Conservation (phyloP, 2,329 filamentous ascomycete species). For the Hypoxylon rubiginosum region DNA sequence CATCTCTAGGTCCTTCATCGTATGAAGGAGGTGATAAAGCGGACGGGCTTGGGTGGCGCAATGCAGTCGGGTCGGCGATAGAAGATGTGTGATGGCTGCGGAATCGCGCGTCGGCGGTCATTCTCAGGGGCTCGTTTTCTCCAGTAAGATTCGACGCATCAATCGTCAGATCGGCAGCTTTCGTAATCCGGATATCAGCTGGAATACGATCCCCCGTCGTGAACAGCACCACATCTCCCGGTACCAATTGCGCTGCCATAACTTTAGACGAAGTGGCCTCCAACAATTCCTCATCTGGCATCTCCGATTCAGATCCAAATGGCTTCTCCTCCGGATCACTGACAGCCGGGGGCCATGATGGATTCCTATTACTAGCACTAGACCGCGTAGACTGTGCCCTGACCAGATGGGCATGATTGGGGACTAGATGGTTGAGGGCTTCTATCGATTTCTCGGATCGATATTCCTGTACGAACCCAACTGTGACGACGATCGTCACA, state of each 20-base stretch:
- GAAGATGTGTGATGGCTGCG: constrained; percentile 50
- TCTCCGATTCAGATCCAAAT: constrained; percentile 65
- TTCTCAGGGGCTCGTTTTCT: constrained; percentile 92
- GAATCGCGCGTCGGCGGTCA: constrained; percentile 73
- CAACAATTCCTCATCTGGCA: constrained; percentile 72
- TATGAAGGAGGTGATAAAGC: constrained; percentile 67
- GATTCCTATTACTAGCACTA: constrained; percentile 52
- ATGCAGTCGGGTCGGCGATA: constrained; percentile 50
- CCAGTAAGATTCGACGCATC: constrained; percentile 98
- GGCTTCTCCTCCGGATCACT: constrained; percentile 64
- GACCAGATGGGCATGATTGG: constrained; percentile 95
- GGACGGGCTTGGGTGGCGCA: constrained; percentile 56
- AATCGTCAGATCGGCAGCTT: constrained; percentile 89
- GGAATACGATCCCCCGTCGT: constrained; percentile 97
- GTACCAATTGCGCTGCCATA: constrained; percentile 87
- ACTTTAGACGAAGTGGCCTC: constrained; percentile 86
- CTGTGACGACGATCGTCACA: constrained; percentile 95
- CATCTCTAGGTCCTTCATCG: constrained; percentile 70
- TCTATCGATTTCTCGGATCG: constrained; percentile 97
- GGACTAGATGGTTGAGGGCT: constrained; percentile 91
- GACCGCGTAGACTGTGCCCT: constrained; percentile 65
- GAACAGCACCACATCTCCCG: constrained; percentile 92
- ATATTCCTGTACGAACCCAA: constrained; percentile 98
- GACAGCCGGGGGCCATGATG: constrained; percentile 63
- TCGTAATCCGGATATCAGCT: constrained; percentile 93